phyloP scores from a whole-genome alignment of 2,329 filamentous ascomycete species.

The Ophiocordyceps australis region DNA sequence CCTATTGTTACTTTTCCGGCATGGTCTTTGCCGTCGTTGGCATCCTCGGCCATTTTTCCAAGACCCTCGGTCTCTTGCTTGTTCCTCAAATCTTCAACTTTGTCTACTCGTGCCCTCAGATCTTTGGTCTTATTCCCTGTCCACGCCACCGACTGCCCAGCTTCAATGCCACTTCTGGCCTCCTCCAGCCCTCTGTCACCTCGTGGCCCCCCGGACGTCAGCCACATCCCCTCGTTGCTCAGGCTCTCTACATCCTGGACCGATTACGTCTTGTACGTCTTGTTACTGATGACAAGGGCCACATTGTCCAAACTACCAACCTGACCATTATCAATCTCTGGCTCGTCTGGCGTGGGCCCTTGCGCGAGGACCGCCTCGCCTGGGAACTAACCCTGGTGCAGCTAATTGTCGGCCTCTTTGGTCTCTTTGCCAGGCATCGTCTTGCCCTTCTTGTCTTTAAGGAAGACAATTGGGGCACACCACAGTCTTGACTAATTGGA shows the following conservation, averaged over 20 bases:
- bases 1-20: constrained; percentile 97
- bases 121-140: constrained; percentile 81
- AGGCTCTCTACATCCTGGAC: constrained; percentile 49
- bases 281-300: constrained; percentile 45
- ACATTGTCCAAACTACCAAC: constrained; percentile 68
- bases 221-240: constrained; percentile 43
- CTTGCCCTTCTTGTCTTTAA: constrained; percentile 80
- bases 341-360: constrained; percentile 86
- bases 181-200: constrained; percentile 75
- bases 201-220: constrained; percentile 52
- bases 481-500: constrained; percentile 6
- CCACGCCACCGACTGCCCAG: constrained; percentile 80
- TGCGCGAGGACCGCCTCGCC: constrained; percentile 72
- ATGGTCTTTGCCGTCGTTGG: constrained; percentile 98
- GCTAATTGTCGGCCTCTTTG: constrained; percentile 55
- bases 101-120: constrained; percentile 76
- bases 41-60: constrained; percentile 94
- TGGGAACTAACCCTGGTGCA: constrained; percentile 70
- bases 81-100: constrained; percentile 96
- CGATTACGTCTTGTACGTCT: constrained; percentile 51
- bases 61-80: constrained; percentile 80
- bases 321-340: constrained; percentile 90
- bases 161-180: constrained; percentile 70
- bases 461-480: constrained; percentile 56
- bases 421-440: constrained; percentile 69